Percentiles rank a stretch among this genome's conserved stretches.
These are phyloP conservation scores for Urostyla sp. DNA, from an alignment of 73 alveolate species.

Conservation along the genomic window DNA sequence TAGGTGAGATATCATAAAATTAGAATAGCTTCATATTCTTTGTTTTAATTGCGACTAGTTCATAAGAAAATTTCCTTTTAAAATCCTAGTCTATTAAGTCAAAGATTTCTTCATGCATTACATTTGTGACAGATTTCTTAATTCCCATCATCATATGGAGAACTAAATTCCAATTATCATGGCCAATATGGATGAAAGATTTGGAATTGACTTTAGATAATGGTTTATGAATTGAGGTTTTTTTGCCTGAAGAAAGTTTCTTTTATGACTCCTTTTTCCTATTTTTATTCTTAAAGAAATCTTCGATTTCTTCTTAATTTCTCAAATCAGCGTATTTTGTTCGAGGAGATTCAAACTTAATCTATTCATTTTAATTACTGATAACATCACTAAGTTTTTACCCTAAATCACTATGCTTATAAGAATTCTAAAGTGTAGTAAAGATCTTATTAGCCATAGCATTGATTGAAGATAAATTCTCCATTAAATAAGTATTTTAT, in stretches of 20 bases:
- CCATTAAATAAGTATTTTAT: no score
- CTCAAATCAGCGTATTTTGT: slow-evolving; percentile 9
- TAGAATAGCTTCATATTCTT: slow-evolving; percentile 54
- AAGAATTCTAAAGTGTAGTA: no score
- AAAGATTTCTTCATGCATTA: slow-evolving; percentile 59
- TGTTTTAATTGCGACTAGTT: slow-evolving; percentile 49
- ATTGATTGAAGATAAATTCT: no score
- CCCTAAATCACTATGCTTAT: no score
- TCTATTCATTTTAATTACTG: no score
- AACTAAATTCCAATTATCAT: slow-evolving; percentile 89
- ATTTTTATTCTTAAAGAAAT: slow-evolving; percentile 15
- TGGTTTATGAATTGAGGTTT: slow-evolving; percentile 34
- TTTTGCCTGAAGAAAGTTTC: slow-evolving; percentile 15
- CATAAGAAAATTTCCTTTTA: slow-evolving; percentile 58
- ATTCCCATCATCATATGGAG: slow-evolving; percentile 94
- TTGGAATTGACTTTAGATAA: neutral
- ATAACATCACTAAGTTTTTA: no score
- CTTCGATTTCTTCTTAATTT: slow-evolving; percentile 4
- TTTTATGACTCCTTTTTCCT: slow-evolving; percentile 20
- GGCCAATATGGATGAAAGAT: slow-evolving; percentile 82
- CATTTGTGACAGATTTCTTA: slow-evolving; percentile 58
- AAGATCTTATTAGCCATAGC: no score
- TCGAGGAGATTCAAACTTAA: no score
- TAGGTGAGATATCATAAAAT: slow-evolving; percentile 72
- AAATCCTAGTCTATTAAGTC: slow-evolving; percentile 48